Percentiles rank a stretch among this genome's conserved stretches.
These are phyloP conservation scores for Trametes polyzona DNA, from an alignment of 1,284 basidiomycete genomes.

Conservation along the genomic window DNA sequence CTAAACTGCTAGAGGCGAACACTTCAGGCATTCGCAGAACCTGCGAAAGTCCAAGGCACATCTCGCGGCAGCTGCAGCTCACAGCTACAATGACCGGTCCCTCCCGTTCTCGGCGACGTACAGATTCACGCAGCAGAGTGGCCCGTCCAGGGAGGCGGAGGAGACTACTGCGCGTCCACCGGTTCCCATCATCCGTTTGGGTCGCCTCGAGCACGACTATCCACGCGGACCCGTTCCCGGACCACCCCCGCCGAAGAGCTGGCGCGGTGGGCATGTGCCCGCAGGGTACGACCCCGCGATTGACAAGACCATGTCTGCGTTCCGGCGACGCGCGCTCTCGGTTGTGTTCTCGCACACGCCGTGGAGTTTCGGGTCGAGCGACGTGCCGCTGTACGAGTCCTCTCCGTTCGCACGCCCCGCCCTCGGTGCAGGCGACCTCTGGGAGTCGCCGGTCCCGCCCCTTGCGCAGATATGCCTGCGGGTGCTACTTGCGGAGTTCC, in stretches of 20 bases:
- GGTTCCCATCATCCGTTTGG: conserved; percentile 26
- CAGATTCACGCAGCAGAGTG: conserved; percentile 18
- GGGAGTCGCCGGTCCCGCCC: conserved; percentile 40
- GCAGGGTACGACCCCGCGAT: background rate
- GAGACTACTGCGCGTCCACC: conserved; percentile 16
- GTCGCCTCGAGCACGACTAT: conserved; percentile 31
- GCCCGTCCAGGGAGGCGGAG: background rate
- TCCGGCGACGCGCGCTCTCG: conserved; percentile 57
- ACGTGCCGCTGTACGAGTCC: conserved; percentile 14
- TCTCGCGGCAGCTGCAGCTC: conserved; percentile 30
- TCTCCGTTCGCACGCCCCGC: background rate
- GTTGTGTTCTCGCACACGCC: conserved; percentile 47
- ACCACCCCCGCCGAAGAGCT: conserved; percentile 32
- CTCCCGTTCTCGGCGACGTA: conserved; percentile 39
- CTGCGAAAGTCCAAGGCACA: conserved; percentile 45
- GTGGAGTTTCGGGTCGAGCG: conserved; percentile 21
- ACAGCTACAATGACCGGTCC: conserved; percentile 29
- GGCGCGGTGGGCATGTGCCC: conserved; percentile 21
- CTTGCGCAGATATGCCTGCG: conserved; percentile 47
- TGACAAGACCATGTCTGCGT: conserved; percentile 39
- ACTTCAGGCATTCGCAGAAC: conserved; percentile 67
- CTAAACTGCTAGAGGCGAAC: conserved; percentile 68
- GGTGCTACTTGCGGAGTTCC: conserved; percentile 39
- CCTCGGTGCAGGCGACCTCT: no score
- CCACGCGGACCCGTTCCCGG: conserved; percentile 34